phyloP scores from a whole-genome alignment of 371 early-diverging fungal genomes.

The Mucor racemosus region DNA sequence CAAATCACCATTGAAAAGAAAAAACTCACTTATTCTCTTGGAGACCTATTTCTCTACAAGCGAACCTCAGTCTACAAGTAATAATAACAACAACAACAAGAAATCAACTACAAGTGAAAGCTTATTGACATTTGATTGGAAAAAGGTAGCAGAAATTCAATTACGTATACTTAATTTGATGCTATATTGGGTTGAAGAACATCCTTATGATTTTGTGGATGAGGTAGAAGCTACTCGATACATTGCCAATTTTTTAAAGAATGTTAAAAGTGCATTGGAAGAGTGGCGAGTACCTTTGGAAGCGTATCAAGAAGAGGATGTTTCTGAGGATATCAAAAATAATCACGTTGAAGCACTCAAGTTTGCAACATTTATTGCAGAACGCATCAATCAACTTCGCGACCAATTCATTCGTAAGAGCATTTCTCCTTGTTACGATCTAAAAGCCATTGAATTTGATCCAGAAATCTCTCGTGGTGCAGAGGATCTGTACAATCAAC shows the following conservation, averaged over 20 bases:
- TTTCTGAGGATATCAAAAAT: not conserved
- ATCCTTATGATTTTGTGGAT: conserved; percentile 73
- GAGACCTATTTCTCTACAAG: conserved; percentile 17
- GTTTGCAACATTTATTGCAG: conserved; percentile 14
- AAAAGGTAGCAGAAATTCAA: conserved; percentile 44
- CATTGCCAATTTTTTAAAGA: conserved; percentile 28
- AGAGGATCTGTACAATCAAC: conserved; percentile 38
- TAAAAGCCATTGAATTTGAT: conserved; percentile 40
- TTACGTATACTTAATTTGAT: conserved; percentile 59
- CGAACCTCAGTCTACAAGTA: not conserved
- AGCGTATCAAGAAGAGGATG: not conserved
- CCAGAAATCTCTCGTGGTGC: conserved; percentile 26
- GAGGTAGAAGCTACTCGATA: conserved; percentile 48
- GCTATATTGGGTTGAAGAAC: conserved; percentile 67
- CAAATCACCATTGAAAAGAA: not conserved
- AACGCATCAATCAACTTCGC: conserved; percentile 29
- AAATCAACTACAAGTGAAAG: conserved; percentile 14
- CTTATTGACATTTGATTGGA: conserved; percentile 36
- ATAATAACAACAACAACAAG: not conserved
- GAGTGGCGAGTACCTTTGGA: conserved; percentile 34
- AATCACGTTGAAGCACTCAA: conserved; percentile 9
- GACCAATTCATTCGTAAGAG: conserved; percentile 30
- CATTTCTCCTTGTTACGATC: conserved; percentile 45
- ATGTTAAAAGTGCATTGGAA: conserved; percentile 32
- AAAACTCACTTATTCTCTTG: conserved; percentile 12